These are phyloP conservation scores for Eucalyptus brandiana DNA, from an alignment of 345 rosid species.

Conservation along the genomic window DNA sequence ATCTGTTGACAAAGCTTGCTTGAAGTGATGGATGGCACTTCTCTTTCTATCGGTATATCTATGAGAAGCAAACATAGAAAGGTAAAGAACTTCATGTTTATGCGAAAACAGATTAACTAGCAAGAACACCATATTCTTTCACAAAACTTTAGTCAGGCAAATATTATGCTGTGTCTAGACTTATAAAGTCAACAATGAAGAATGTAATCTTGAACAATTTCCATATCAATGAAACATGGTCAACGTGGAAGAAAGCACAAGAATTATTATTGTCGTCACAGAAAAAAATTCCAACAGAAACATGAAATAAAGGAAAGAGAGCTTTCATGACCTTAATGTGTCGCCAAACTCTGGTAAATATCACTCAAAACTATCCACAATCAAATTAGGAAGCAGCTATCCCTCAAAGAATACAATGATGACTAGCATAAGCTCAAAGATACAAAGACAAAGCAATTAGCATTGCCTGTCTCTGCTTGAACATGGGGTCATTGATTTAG, in stretches of 20 bases:
- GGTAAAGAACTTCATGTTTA: neutral
- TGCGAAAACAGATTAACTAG: neutral
- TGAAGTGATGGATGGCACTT: conserved; percentile 71
- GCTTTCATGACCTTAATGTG: neutral
- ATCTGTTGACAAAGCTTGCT: conserved; percentile 75
- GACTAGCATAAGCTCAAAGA: neutral
- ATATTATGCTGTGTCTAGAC: neutral
- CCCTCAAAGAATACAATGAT: neutral
- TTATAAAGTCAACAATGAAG: neutral
- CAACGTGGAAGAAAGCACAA: neutral
- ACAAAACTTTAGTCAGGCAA: neutral
- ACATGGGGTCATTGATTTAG: neutral
- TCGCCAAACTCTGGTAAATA: neutral
- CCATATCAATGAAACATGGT: neutral
- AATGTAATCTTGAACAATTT: neutral
- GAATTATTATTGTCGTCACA: neutral
- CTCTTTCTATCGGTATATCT: conserved; percentile 94
- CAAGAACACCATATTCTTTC: neutral
- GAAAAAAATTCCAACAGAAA: neutral
- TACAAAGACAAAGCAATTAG: neutral
- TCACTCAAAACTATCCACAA: neutral
- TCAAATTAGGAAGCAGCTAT: neutral
- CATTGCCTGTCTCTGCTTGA: neutral
- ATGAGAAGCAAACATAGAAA: neutral
- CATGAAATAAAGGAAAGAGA: neutral